Evolutionary conservation across 225 moss, liverwort and hornwort genomes (phyloP), one percentile per base, ranked within the genome.

Genomic region (Polytrichum formosum): DNA sequence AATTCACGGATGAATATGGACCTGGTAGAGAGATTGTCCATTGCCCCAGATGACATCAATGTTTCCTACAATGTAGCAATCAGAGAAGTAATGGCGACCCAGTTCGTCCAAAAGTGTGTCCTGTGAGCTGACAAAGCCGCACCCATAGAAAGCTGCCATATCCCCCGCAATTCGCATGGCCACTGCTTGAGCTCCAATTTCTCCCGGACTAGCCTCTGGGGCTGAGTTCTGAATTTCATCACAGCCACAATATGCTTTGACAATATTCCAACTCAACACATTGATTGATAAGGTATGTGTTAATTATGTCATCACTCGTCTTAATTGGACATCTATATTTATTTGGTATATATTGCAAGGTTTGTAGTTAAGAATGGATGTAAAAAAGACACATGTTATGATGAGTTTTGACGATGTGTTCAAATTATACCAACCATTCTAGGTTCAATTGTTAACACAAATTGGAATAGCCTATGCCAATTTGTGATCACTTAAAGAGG

Each of bases 21-120:
- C 88, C 79, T 79, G 72, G 56, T 84, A 88, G 10, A 88, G 70
- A 26, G 88, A 85, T 69, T 81, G 82, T 71, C 88, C 88, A 69
- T 85, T 80, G 18, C 88, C 88, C 81, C 80, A 88, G 56, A 88
- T 82, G 53, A 66, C 77, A 6, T 88, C 88, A 66, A 88, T 88
- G 46, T 85, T 77, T 20, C 88, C 85, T 70, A 82, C 79, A 28
- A 88, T 67, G 55, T 84, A 77, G 73, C 88, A 85, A 72, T 88
- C 75, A 18, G 74, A 46, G 77, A 85, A 82, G 68, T 82, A 88
- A 73, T 88, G 88, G 29, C 85, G 84, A 65, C 88, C 88, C 56
- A 61, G 6, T 69, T 88, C 70, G 22, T 88, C 88, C 20, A 72
- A 88, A 22, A 88, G 31, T 7, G 88, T 88, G 53, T 88, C 88